phyloP scores from a whole-genome alignment of 2,329 filamentous ascomycete genomes.

The Pestalotiopsis sp. region DNA sequence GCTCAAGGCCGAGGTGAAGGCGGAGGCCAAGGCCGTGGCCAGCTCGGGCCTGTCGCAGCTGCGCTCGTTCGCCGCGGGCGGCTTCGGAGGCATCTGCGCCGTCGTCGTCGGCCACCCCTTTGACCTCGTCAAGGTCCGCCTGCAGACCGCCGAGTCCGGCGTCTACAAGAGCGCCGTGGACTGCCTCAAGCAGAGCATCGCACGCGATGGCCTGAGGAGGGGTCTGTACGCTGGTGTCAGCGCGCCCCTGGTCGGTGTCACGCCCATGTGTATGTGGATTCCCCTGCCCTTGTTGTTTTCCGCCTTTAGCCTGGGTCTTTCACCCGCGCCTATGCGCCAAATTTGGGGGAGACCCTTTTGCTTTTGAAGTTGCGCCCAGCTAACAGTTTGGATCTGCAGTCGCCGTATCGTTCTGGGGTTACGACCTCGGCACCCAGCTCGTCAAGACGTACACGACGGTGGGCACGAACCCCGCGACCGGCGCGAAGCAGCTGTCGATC shows the following conservation, averaged over 20 bases:
- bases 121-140: constrained; percentile 94
- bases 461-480: constrained; percentile 65
- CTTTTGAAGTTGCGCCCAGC: background rate
- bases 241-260: constrained; percentile 91
- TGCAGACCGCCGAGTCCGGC: constrained; percentile 94
- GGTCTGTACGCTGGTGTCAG: constrained; percentile 97
- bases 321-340: background rate
- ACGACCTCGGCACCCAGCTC: constrained; percentile 91
- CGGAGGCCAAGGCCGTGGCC: constrained; percentile 41
- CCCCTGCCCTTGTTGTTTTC: background rate
- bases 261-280: constrained; percentile 87
- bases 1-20: constrained; percentile 45
- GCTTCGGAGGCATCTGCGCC: constrained; percentile 90
- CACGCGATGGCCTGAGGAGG: constrained; percentile 77
- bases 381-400: constrained; percentile 42
- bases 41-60: constrained; percentile 54
- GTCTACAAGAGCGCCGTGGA: constrained; percentile 90
- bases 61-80: constrained; percentile 84
- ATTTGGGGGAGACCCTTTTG: too few relatives aligned
- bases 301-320: background rate
- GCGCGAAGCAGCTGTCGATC: constrained; percentile 68
- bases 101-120: constrained; percentile 96
- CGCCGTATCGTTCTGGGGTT: constrained; percentile 79
- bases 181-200: constrained; percentile 86
- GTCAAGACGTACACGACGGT: constrained; percentile 69